A percentile compares a stretch with the other conserved stretches of the same genome.
These are phyloP conservation scores for Sanguinoderma infundibulare DNA, from an alignment of 1,284 basidiomycete species.

Conservation along the genomic window DNA sequence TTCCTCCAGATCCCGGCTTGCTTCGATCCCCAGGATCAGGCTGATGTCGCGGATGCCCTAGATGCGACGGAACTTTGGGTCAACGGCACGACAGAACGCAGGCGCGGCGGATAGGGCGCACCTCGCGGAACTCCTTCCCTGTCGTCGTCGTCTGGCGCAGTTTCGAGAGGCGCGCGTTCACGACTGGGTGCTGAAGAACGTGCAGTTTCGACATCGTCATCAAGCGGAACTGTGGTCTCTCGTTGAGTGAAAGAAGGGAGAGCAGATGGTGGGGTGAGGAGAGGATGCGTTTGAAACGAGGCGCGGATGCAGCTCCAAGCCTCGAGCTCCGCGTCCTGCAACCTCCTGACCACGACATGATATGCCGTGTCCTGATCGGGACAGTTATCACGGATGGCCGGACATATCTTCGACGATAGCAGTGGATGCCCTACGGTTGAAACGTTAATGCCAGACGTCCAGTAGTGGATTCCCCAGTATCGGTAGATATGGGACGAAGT, in stretches of 20 bases:
- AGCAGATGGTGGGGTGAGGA: conserved; percentile 8
- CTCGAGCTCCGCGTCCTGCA: conserved; percentile 12
- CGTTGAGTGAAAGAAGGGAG: background rate
- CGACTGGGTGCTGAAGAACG: conserved; percentile 72
- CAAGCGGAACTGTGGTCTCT: too few relatives aligned
- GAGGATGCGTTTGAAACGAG: conserved; percentile 18
- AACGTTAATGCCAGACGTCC: too few relatives aligned
- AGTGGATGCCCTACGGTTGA: too few relatives aligned
- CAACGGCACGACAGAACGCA: background rate
- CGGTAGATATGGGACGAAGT: too few relatives aligned
- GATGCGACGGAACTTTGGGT: conserved; percentile 19
- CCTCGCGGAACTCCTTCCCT: conserved; percentile 82
- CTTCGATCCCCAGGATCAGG: conserved; percentile 76
- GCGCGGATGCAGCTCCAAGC: conserved; percentile 11
- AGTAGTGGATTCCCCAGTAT: too few relatives aligned
- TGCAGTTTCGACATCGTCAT: conserved; percentile 43
- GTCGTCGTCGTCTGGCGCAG: conserved; percentile 66
- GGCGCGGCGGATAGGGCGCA: conserved; percentile 32
- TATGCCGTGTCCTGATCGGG: conserved; percentile 22
- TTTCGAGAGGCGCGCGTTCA: conserved; percentile 74
- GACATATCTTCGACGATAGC: too few relatives aligned
- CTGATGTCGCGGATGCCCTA: conserved; percentile 75
- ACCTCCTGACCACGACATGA: conserved; percentile 13
- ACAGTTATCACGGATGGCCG: conserved; percentile 8
- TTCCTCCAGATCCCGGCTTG: conserved; percentile 66